A percentile compares a stretch with the other conserved stretches of the same genome.
phyloP scores from a whole-genome alignment of 768 basidiomycete genomes.

The Leccinum truebloodii region DNA sequence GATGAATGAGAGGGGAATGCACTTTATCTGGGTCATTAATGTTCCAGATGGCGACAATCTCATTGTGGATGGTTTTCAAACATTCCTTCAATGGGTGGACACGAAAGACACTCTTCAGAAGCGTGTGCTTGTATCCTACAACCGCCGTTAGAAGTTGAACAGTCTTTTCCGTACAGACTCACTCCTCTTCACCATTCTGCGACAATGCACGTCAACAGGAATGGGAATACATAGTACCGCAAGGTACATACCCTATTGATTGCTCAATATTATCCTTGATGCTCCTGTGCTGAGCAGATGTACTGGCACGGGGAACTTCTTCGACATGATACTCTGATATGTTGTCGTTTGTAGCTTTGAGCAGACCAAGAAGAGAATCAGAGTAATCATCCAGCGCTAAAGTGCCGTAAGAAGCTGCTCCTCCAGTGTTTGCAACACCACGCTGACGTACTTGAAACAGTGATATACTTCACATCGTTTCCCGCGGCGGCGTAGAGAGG shows the following conservation, averaged over 20 bases:
- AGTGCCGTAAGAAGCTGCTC: not conserved
- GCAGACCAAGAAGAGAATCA: slow-evolving; percentile 3
- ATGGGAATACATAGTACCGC: not conserved
- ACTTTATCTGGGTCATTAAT: not conserved
- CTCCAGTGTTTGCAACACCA: not conserved
- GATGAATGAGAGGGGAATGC: not conserved
- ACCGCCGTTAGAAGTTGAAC: not conserved
- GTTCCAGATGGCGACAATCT: not conserved
- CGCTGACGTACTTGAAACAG: slow-evolving; percentile 13
- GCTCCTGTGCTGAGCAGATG: not conserved
- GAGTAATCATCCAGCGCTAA: slow-evolving; percentile 10
- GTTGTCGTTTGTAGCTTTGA: slow-evolving; percentile 6
- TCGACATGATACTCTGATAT: not conserved
- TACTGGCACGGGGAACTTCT: not conserved
- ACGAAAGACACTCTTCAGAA: not conserved
- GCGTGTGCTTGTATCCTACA: not conserved
- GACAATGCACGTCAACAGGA: not conserved
- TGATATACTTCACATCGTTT: slow-evolving; percentile 1
- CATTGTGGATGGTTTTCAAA: not conserved
- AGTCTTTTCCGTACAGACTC: not conserved
- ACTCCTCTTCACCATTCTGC: not conserved
- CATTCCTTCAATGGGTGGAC: not conserved
- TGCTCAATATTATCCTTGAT: not conserved
- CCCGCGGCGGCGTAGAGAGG: slow-evolving; percentile 4
- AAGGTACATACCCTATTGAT: not conserved